Base-by-base conservation (phyloP, 345 rosid genomes). In the Trapa incisa region DNA sequence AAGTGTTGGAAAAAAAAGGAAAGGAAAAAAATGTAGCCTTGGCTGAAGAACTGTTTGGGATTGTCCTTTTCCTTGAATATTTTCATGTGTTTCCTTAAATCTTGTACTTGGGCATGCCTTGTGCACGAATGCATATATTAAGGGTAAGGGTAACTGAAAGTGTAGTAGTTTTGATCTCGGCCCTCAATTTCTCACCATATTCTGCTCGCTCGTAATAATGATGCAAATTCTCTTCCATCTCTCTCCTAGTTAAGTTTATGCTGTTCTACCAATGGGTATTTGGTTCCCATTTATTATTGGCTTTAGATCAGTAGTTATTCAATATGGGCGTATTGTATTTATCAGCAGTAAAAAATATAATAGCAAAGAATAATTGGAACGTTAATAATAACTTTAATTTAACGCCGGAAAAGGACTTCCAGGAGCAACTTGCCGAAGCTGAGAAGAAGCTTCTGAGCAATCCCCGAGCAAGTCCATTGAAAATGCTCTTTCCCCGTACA, bases 371-470 rank as follows among this genome's bases (percentile, higher is more conserved):
- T 22, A 22, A 22, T 22, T 22, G 29, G 29, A 22, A 22, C 29
- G 29, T 22, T 22, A 22, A 22, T 22, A 22, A 22, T 22, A 22
- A 22, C 29, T 22, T 22, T 22, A 22, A 22, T 22, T 22, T 22
- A 22, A 22, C 89, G 65, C 61, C 86, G 32, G 95, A 87, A 68
- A 81, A 76, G 29, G 42, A 39, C 42, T 39, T 39, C 4, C 4
- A 39, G 42, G 42, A 39, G 42, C 6, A 39, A 6, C 42, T 39
- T 39, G 42, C 65, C 74, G 91, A 89, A 67, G 88, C 91, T 48
- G 97, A 91, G 35, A 83, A 76, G 33, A 83, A 70, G 83, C 91
- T 94, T 54, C 15, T 78, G 96, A 91, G 72, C 99, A 95, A 73
- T 91, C 96, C 7, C 96, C 96, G 39, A 70, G 81, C 42, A 69